Evolutionary conservation across 1,284 basidiomycete genomes (phyloP).

Genomic region (Polyporus tsugae): DNA sequence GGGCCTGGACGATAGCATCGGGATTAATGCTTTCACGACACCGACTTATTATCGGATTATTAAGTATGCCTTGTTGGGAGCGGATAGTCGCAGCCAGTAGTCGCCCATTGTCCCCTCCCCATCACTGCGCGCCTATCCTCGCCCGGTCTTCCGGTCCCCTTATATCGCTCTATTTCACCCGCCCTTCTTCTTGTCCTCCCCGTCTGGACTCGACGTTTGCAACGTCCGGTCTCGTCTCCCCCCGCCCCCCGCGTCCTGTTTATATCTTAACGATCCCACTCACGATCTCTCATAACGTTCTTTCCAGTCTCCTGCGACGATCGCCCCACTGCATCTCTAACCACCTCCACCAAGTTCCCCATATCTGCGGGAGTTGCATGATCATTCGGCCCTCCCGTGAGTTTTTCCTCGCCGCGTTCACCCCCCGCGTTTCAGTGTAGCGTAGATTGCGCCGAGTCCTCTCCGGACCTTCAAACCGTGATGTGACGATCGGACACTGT

Average conservation of each 20-base stretch:
- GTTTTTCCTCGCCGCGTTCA: conserved; percentile 34
- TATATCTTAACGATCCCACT: conserved; percentile 35
- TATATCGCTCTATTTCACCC: conserved; percentile 45
- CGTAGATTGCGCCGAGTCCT: neutral
- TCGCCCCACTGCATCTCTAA: conserved; percentile 31
- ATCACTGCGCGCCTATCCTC: conserved; percentile 34
- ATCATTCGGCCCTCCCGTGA: conserved; percentile 47
- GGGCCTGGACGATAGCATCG: conserved; percentile 33
- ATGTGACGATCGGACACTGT: conserved; percentile 38
- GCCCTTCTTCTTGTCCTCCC: conserved; percentile 43
- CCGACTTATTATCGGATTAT: conserved; percentile 33
- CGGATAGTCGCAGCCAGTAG: conserved; percentile 17
- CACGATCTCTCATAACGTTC: conserved; percentile 43
- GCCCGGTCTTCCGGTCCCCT: conserved; percentile 43
- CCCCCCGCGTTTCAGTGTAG: conserved; percentile 6
- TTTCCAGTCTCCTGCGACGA: conserved; percentile 39
- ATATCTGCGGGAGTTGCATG: conserved; percentile 42
- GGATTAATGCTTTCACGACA: conserved; percentile 28
- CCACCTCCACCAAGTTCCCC: conserved; percentile 33
- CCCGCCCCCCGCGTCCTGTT: conserved; percentile 32
- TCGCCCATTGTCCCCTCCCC: conserved; percentile 31
- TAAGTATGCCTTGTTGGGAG: conserved; percentile 25
- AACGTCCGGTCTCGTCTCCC: conserved; percentile 40
- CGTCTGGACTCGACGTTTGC: conserved; percentile 42
- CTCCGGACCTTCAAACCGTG: neutral